Base-by-base conservation (phyloP, 176 grass and related monocot species). In the Aegilops umbellulata region DNA sequence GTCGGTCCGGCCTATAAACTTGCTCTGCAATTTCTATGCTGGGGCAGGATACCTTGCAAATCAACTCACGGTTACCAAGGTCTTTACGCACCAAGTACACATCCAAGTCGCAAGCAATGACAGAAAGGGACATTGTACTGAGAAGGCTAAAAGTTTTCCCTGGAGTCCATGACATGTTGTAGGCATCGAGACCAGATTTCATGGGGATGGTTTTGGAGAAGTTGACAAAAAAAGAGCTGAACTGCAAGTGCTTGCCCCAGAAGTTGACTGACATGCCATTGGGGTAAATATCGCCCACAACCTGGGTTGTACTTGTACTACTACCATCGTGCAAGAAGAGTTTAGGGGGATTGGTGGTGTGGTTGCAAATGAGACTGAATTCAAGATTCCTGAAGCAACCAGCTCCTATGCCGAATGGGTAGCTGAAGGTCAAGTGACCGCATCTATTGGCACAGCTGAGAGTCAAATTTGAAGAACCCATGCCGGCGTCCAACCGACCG, bases 131-230 rank as follows among this genome's bases (percentile, higher is more conserved):
- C 3, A 74, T 16, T 0, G 2, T 0, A 5, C 39, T 8, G 0
- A 1, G 25, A 10, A 49, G 12, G 3, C 41, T 17, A 74, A 74
- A 74, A 49, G 41, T 29, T 29, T 74, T 27, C 41, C 71, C 41
- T 7, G 71, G 71, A 49, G 41, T 74, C 71, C 71, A 74, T 27
- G 71, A 74, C 42, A 74, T 74, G 71, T 74, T 74, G 71, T 74
- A 74, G 23, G 13, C n/a, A 49, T 74, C 14, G 24, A 74, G 14
- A 19, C 71, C 71, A 49, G 71, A 17, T 27, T 74, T 74, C 41
- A 74, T 74, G 71, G 71, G 41, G 24, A 74, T 74, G 41, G 41
- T 49, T 74, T 74, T 74, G 13, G 71, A 74, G 46, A 27, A 74
- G 16, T 26, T 47, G 41, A 74, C 44, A 47, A 47, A 47, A 47